Base-by-base conservation (phyloP, 2,329 filamentous ascomycete species). In the Exophiala lecanii-corni region DNA sequence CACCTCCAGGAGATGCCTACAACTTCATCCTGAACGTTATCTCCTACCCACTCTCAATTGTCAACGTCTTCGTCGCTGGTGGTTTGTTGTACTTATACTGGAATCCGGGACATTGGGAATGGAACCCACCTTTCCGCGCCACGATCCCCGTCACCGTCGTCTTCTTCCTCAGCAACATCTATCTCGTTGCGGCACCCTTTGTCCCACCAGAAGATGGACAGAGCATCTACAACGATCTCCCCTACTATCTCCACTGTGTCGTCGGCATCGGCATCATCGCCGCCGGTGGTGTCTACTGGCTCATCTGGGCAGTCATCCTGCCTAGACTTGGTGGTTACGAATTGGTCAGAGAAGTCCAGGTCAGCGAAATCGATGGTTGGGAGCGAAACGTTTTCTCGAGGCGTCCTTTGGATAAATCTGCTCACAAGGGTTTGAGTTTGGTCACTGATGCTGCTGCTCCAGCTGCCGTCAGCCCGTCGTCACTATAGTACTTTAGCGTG, bases 1-100 rank as follows among this genome's bases (percentile, higher is more conserved):
- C 81, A 1, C 82, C 82, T 0, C 75, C 80, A 0, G 82, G 81
- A 0, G 74, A 81, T 12, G 81, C 81, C 0, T 85, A 85, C 61
- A 82, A 81, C 61, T 86, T 86, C 55, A 55, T 69, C 19, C 49
- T 63, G 15, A 60, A 63, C 50, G 48, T 57, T 58, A 26, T 64
- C 65, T 47, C 72, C 65, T 65, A 63, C 36, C 60, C 62, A 0
- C 35, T 55, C 12, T 56, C 58, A 13, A 49, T 63, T 12, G 55
- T 65, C 45, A 59, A 62, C 36, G 48, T 59, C 35, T 50, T 62
- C 30, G 63, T 62, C 36, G 68, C 73, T 9, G 69, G 61, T 3
- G 77, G 69, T 30, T 66, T 81, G 9, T 21, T 54, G 23, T 62
- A 68, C 23, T 61, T 78, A 17, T 69, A 74, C 45, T 69, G 81